Evolutionary conservation across 1,139 yeast genomes (phyloP).

Genomic region (Blastobotrys serpentis): DNA sequence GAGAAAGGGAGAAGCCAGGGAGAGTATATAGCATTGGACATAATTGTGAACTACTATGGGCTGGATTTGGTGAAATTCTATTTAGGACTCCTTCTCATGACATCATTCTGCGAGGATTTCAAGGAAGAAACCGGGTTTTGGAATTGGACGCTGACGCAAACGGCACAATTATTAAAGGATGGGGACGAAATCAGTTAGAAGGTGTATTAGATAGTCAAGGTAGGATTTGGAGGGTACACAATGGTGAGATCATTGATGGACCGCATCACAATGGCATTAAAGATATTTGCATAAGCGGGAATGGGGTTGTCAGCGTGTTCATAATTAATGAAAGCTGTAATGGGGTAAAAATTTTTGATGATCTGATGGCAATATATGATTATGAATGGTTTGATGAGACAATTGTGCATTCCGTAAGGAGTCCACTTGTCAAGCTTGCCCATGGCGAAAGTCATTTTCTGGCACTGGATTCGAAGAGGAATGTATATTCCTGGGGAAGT

Average conservation of each 20-base stretch:
- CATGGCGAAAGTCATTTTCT: constrained; percentile 7
- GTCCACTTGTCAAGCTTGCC: neutral
- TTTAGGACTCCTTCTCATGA: neutral
- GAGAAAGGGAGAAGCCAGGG: neutral
- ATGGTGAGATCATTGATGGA: neutral
- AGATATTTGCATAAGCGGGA: neutral
- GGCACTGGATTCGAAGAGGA: neutral
- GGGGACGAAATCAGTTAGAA: neutral
- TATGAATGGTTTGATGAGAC: neutral
- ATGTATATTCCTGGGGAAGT: constrained; percentile 1
- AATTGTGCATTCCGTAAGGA: neutral
- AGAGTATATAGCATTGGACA: neutral
- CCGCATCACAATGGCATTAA: neutral
- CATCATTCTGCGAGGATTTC: neutral
- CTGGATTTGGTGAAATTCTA: constrained; percentile 3
- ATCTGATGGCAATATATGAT: neutral
- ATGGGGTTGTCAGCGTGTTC: constrained; percentile 4
- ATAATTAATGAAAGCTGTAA: neutral
- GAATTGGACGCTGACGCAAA: neutral
- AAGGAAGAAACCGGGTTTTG: constrained; percentile 1
- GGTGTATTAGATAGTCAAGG: neutral
- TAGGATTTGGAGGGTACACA: neutral
- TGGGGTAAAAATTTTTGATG: neutral
- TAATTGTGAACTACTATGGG: neutral
- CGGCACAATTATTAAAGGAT: neutral